phyloP scores from a whole-genome alignment of 2,329 filamentous ascomycete species.

The Pseudocercospora crystallina region DNA sequence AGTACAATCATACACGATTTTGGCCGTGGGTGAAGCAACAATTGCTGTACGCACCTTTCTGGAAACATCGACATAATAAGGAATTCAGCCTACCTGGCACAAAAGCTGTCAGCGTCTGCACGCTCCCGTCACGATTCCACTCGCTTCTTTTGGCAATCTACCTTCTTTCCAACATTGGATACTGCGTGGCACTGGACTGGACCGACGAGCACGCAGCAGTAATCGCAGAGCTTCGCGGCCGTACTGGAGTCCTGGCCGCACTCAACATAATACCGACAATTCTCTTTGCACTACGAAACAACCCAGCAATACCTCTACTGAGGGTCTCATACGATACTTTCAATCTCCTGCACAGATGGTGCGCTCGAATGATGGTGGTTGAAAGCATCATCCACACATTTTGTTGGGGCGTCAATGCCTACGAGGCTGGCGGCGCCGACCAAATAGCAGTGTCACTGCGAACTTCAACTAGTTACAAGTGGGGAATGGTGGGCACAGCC shows the following conservation, averaged over 20 bases:
- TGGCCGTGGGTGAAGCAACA: slow-evolving; percentile 65
- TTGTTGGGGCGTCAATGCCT: slow-evolving; percentile 70
- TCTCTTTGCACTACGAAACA: slow-evolving; percentile 87
- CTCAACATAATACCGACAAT: slow-evolving; percentile 91
- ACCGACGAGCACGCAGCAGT: slow-evolving; percentile 47
- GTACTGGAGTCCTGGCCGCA: slow-evolving; percentile 78
- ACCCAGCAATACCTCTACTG: slow-evolving; percentile 78
- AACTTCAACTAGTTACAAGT: slow-evolving; percentile 63
- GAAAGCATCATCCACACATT: slow-evolving; percentile 69
- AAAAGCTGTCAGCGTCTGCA: slow-evolving; percentile 71
- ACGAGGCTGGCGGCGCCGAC: slow-evolving; percentile 60
- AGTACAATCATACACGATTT: slow-evolving; percentile 43
- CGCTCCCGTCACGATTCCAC: slow-evolving; percentile 74
- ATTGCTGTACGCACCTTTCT: slow-evolving; percentile 68
- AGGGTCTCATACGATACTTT: slow-evolving; percentile 94
- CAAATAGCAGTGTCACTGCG: slow-evolving; percentile 57
- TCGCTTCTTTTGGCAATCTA: slow-evolving; percentile 67
- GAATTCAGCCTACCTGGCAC: slow-evolving; percentile 31
- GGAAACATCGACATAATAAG: slow-evolving; percentile 72
- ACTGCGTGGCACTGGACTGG: slow-evolving; percentile 69
- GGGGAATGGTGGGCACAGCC: slow-evolving; percentile 59
- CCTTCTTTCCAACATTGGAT: slow-evolving; percentile 71
- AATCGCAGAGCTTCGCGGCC: slow-evolving; percentile 78
- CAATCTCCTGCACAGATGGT: slow-evolving; percentile 85
- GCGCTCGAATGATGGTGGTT: slow-evolving; percentile 70